Evolutionary conservation across 2,329 filamentous ascomycete species (phyloP), one percentile per base, ranked within the genome.

Genomic region (Mycosphaerella arachidis): DNA sequence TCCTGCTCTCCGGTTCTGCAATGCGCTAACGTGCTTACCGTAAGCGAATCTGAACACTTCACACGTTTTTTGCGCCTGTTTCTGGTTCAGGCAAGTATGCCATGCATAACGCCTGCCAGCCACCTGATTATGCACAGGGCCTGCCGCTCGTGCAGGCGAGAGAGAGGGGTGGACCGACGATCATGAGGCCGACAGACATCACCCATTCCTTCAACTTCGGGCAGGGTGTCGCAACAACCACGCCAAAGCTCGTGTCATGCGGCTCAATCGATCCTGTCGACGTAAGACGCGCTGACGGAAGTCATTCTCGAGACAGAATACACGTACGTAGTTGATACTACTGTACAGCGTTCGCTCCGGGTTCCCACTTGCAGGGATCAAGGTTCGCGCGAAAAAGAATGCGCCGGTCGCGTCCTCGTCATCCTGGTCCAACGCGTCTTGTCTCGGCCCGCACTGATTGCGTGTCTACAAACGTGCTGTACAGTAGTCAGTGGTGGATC

Each of bases 341-440:
- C 24, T 2, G 24, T 24, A 24, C 24, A 24, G 24, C 46, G 46
- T 50, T 27, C 20, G 10, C 13, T n/a, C 50, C 35, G 50, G 50
- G 50, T n/a, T 52, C 9, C 50, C 43, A 46, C 57, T 50, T 59
- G 57, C 56, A 59, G 57, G 57, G 57, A 59, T 56, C 57, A 56
- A 48, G 57, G 52, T 31, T 45, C 6, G 18, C 18, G 56, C 35
- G 9, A n/a, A 51, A 24, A 51, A 33, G 24, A 43, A 45, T 20
- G 24, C 48, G 35, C 29, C 53, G 48, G 51, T 20, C 37, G 51
- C 31, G 40, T 50, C 45, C 51, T 58, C 48, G 56, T 58, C 48
- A 53, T 53, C 18, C 51, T 46, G 57, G 40, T 45, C 46, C 53
- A 53, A 56, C 27, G 53, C 31, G 24, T 24, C 24, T 46, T 48